Conservation (phyloP, 75 land plant genomes). For the Cunninghamia lanceolata region DNA sequence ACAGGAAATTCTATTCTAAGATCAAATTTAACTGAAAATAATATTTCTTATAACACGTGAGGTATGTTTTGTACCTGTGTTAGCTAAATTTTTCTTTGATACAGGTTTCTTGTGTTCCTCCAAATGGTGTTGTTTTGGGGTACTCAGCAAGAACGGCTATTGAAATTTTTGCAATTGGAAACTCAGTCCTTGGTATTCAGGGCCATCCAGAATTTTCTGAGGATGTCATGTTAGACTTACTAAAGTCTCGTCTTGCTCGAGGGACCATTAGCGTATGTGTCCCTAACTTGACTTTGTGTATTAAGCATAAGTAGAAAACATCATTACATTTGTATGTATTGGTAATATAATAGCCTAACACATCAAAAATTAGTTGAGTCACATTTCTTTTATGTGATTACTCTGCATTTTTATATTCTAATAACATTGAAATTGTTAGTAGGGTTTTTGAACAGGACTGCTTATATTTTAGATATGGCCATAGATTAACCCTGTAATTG, state of each 20-base stretch:
- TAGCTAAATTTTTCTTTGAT: neutral
- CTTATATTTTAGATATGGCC: neutral
- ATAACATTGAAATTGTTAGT: neutral
- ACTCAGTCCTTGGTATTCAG: slow-evolving; percentile 31
- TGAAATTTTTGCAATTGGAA: slow-evolving; percentile 35
- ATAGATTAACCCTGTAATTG: neutral
- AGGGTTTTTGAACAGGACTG: neutral
- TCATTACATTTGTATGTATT: neutral
- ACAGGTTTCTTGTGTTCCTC: slow-evolving; percentile 33
- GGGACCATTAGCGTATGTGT: slow-evolving; percentile 15
- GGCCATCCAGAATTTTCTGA: slow-evolving; percentile 38
- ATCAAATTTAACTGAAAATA: neutral
- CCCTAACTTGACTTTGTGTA: neutral
- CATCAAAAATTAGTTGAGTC: neutral
- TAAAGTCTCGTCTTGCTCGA: slow-evolving; percentile 15
- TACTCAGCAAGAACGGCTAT: slow-evolving; percentile 24
- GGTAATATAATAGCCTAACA: neutral
- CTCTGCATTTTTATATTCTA: neutral
- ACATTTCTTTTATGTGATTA: neutral
- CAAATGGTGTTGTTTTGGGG: slow-evolving; percentile 28
- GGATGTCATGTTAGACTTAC: slow-evolving; percentile 28
- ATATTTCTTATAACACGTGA: neutral
- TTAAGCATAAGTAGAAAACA: neutral
- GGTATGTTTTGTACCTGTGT: neutral
- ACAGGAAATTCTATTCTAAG: neutral